A percentile compares a stretch with the other conserved stretches of the same genome.
Conservation (phyloP, 306 rosid species). For the Quercus agrifolia region DNA sequence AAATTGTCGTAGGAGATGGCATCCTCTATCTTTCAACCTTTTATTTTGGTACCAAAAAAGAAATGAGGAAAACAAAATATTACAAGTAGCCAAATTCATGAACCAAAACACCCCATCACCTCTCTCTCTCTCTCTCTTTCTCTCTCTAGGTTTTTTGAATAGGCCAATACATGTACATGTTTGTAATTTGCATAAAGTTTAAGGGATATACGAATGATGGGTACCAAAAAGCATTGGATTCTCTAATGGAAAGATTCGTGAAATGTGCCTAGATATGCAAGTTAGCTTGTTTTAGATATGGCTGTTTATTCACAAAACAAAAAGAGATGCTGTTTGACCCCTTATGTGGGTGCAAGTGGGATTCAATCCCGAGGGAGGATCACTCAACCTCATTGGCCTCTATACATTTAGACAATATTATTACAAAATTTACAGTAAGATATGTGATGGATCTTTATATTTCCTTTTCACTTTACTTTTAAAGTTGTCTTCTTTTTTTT, state of each 20-base stretch:
- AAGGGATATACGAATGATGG: slow-evolving; percentile 22
- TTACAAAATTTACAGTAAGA: too few relatives aligned
- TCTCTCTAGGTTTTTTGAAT: slow-evolving; percentile 5
- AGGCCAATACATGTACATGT: slow-evolving; percentile 21
- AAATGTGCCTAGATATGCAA: slow-evolving; percentile 25
- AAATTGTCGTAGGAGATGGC: too few relatives aligned
- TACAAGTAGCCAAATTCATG: neutral
- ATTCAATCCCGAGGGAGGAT: slow-evolving; percentile 57
- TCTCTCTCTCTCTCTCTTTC: neutral
- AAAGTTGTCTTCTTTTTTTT: neutral
- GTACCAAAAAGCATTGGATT: slow-evolving; percentile 57
- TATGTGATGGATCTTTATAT: neutral
- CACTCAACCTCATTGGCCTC: neutral
- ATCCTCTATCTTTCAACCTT: too few relatives aligned
- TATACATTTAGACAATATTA: neutral
- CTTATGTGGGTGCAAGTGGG: slow-evolving; percentile 45
- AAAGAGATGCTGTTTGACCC: slow-evolving; percentile 43
- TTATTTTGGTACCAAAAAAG: too few relatives aligned
- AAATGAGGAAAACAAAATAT: neutral
- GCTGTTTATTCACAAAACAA: slow-evolving; percentile 26
- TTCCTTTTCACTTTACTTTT: neutral
- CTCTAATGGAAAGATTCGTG: slow-evolving; percentile 29
- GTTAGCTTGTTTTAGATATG: slow-evolving; percentile 28
- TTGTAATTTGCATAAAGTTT: slow-evolving; percentile 1
- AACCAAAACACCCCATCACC: neutral